Conservation (phyloP, 495 filamentous ascomycete species). For the Cercophora newfieldiana region DNA sequence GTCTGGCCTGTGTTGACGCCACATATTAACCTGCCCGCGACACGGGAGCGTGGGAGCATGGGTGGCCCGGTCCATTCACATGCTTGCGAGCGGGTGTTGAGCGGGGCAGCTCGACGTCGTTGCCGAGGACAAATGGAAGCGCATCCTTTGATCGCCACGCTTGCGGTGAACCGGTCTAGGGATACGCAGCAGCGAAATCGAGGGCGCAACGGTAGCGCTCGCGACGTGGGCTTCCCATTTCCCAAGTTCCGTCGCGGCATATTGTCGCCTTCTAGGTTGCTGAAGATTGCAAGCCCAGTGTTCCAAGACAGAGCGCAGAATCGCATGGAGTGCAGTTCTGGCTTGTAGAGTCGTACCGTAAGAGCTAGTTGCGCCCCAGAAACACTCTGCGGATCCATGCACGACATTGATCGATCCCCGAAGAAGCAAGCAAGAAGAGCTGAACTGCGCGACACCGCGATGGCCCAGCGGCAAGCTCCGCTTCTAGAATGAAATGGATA, state of each 20-base stretch:
- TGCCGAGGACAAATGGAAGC: conserved; percentile 6
- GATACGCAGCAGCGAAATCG: not conserved
- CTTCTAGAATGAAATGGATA: not conserved
- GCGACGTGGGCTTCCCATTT: not conserved
- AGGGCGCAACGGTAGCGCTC: not conserved
- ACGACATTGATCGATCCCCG: not conserved
- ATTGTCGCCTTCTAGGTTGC: not conserved
- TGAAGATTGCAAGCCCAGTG: not conserved
- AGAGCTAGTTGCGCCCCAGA: not conserved
- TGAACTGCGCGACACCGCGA: not conserved
- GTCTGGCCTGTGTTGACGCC: not conserved
- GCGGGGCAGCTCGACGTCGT: not conserved
- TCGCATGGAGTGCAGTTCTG: not conserved
- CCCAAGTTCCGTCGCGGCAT: not conserved
- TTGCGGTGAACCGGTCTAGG: not conserved
- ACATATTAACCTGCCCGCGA: conserved; percentile 2
- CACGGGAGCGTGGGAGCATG: conserved; percentile 1
- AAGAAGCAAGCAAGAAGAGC: conserved; percentile 3
- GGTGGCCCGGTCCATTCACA: conserved; percentile 18
- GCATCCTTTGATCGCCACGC: not conserved
- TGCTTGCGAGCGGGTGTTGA: conserved; percentile 4
- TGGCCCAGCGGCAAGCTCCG: not conserved
- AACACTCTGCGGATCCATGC: conserved; percentile 8
- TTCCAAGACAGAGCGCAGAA: not conserved
- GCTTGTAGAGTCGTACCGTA: not conserved